These are phyloP conservation scores for Globisporangium ultimum DNA, from an alignment of 352 stramenopile genomes.

Conservation along the genomic window DNA sequence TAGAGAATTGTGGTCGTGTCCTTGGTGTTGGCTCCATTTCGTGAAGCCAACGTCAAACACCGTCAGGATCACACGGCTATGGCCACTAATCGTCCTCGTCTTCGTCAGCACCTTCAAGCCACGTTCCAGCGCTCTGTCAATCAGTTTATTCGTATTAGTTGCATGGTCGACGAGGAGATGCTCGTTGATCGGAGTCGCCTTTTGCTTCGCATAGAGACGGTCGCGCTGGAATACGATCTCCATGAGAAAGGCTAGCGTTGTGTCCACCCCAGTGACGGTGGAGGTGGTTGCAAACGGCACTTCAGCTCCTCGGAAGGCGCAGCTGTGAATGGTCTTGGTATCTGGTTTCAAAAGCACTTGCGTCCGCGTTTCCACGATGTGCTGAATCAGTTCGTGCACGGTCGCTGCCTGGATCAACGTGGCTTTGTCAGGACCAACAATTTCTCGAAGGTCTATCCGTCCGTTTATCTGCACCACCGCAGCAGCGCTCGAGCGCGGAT, in stretches of 20 bases:
- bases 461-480: conserved; percentile 28
- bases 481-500: conserved; percentile 37
- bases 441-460: conserved; percentile 45
- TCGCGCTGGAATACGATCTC: conserved; percentile 49
- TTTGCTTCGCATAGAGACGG: conserved; percentile 64
- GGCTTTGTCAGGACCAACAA: conserved; percentile 53
- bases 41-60: conserved; percentile 50
- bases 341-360: conserved; percentile 19
- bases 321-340: conserved; percentile 8
- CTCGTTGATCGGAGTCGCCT: conserved; percentile 49
- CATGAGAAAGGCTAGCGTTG: conserved; percentile 6
- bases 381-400: conserved; percentile 40
- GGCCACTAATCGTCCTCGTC: conserved; percentile 27
- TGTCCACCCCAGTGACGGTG: no score
- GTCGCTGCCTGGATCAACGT: conserved; percentile 35
- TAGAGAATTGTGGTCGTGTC: neutral
- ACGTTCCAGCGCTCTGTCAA: conserved; percentile 41
- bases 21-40: conserved; percentile 2
- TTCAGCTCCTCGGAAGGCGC: conserved; percentile 10
- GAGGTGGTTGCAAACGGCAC: neutral
- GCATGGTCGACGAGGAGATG: conserved; percentile 23
- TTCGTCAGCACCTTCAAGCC: conserved; percentile 63
- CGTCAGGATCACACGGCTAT: conserved; percentile 49
- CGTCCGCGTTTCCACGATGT: conserved; percentile 51
- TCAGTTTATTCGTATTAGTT: conserved; percentile 53